These are phyloP conservation scores for Pichia nanzhaoensis DNA, from an alignment of 805 yeast species.

Conservation along the genomic window DNA sequence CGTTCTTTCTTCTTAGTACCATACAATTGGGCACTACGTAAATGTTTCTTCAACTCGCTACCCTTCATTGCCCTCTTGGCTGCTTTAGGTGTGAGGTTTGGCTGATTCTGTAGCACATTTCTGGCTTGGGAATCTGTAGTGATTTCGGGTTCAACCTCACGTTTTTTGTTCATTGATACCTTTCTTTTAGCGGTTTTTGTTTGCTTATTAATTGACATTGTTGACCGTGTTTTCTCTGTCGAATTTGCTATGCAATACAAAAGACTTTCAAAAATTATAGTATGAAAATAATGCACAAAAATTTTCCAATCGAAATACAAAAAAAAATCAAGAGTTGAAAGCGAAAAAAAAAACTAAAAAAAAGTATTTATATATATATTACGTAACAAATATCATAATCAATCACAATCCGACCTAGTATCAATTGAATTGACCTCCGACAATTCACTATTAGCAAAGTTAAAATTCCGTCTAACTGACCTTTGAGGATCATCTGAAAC, in stretches of 20 bases:
- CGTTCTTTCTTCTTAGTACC: conserved; percentile 54
- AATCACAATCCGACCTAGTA: no score
- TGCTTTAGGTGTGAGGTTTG: conserved; percentile 56
- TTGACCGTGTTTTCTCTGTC: no score
- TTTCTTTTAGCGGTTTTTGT: conserved; percentile 54
- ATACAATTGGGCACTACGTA: conserved; percentile 56
- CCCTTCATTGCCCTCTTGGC: conserved; percentile 43
- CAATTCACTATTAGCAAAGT: background rate
- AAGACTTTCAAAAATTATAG: no score
- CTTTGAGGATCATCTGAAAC: background rate
- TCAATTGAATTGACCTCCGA: background rate
- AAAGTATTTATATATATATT: no score
- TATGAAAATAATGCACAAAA: no score
- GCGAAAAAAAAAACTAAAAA: no score
- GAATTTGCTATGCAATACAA: no score
- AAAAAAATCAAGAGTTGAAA: no score
- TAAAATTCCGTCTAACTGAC: background rate
- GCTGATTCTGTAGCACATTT: conserved; percentile 53
- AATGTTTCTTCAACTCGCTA: conserved; percentile 55
- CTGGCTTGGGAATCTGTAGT: conserved; percentile 60
- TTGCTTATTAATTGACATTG: conserved; percentile 36
- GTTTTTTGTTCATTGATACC: conserved; percentile 43
- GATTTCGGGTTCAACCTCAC: conserved; percentile 61
- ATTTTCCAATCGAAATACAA: no score
- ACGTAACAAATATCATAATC: background rate